Evolutionary conservation across 225 moss, liverwort and hornwort species (phyloP).

Genomic region (Pseudoscleropodium purum): DNA sequence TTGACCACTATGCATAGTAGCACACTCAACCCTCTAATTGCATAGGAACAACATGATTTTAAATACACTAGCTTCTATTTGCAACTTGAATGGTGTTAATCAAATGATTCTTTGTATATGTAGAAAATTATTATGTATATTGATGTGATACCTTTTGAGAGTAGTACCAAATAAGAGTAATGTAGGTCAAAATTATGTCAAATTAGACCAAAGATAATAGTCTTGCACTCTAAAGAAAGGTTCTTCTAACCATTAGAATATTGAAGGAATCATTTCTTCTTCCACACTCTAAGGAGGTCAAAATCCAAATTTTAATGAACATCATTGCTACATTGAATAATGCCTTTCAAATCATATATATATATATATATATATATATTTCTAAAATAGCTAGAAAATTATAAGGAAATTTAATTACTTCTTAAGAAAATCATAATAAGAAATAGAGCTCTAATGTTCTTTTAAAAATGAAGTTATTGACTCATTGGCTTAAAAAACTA

Average conservation of each 20-base stretch:
- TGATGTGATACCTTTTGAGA: background rate
- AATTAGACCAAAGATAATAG: background rate
- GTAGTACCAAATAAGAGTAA: background rate
- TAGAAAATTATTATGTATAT: background rate
- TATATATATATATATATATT: background rate
- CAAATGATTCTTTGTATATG: background rate
- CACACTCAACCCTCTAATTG: background rate
- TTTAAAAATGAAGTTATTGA: background rate
- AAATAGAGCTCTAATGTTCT: no score
- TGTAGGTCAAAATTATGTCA: background rate
- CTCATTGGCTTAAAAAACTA: no score
- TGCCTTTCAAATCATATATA: background rate
- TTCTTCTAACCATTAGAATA: background rate
- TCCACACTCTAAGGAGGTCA: background rate
- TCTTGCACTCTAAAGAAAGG: background rate
- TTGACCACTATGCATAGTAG: rapidly evolving
- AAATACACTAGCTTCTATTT: background rate
- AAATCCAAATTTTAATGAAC: background rate
- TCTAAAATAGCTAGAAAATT: background rate
- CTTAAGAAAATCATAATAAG: no score
- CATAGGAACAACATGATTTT: rapidly evolving
- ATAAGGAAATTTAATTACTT: background rate
- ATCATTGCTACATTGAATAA: no score
- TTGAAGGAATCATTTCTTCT: background rate
- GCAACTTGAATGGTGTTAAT: rapidly evolving